Conservation (phyloP, 306 rosid species). For the Lagenaria siceraria region DNA sequence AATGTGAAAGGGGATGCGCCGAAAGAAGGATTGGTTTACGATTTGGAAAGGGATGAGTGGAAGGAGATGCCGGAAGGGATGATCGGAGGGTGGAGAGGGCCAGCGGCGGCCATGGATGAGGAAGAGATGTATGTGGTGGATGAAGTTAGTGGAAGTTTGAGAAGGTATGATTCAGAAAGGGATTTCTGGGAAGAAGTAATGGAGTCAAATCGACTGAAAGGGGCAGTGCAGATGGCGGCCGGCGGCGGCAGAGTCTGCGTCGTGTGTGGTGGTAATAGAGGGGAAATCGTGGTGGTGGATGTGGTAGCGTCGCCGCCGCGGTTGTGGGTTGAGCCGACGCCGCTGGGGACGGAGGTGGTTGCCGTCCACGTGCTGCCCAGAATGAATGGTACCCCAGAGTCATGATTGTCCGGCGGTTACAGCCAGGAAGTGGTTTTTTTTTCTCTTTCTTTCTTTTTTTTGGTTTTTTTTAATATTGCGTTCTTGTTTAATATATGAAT, state of each 20-base stretch:
- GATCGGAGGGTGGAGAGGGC: slow-evolving; percentile 73
- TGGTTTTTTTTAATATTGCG: not conserved
- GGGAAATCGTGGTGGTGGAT: slow-evolving; percentile 49
- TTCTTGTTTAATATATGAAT: not conserved
- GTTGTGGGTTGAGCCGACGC: slow-evolving; percentile 31
- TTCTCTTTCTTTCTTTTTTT: not conserved
- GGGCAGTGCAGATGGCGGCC: slow-evolving; percentile 59
- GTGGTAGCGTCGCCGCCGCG: slow-evolving; percentile 20
- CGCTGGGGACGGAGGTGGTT: slow-evolving; percentile 41
- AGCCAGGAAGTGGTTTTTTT: not conserved
- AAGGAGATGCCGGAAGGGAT: slow-evolving; percentile 69
- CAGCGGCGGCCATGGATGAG: slow-evolving; percentile 82
- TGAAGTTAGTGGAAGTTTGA: slow-evolving; percentile 36
- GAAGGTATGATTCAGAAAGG: slow-evolving; percentile 21
- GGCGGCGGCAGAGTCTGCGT: slow-evolving; percentile 46
- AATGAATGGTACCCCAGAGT: slow-evolving; percentile 13
- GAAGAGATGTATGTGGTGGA: slow-evolving; percentile 59
- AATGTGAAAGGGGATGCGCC: slow-evolving; percentile 50
- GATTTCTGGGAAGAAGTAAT: slow-evolving; percentile 50
- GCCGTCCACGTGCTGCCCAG: slow-evolving; percentile 61
- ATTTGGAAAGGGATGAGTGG: slow-evolving; percentile 43
- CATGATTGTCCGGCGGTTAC: not conserved
- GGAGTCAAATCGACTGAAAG: slow-evolving; percentile 25
- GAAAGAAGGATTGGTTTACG: slow-evolving; percentile 52
- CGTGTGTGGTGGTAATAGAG: slow-evolving; percentile 18